phyloP scores from a whole-genome alignment of 225 moss, liverwort and hornwort genomes.

The Polytrichum formosum region DNA sequence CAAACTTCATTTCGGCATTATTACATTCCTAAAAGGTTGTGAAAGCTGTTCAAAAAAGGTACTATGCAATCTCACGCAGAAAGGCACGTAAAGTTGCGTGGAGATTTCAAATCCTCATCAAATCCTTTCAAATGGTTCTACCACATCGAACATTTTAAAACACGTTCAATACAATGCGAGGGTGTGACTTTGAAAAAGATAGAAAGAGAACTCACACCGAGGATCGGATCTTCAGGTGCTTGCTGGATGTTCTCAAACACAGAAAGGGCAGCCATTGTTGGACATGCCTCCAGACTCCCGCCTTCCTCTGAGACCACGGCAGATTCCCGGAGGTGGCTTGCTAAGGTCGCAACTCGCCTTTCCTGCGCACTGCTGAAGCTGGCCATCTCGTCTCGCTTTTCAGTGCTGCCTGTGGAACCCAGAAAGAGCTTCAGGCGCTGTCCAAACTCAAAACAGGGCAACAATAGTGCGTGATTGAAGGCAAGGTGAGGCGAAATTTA shows the following conservation, averaged over 20 bases:
- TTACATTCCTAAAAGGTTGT: neutral
- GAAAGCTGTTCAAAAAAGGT: neutral
- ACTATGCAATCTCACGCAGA: neutral
- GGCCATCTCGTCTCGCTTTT: conserved; percentile 9
- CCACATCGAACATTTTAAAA: too few species aligned
- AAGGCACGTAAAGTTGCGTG: neutral
- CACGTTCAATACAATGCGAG: neutral
- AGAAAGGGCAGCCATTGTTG: conserved; percentile 46
- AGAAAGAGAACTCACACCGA: conserved; percentile 40
- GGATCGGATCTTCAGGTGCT: conserved; percentile 86
- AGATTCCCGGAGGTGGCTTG: conserved; percentile 28
- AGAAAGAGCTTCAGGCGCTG: neutral
- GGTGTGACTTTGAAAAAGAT: neutral
- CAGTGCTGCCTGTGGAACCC: conserved; percentile 6
- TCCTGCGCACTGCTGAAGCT: conserved; percentile 11
- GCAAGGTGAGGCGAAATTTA: too few species aligned
- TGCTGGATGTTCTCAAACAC: conserved; percentile 68
- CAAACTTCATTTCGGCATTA: neutral
- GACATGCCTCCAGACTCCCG: conserved; percentile 13
- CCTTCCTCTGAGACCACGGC: conserved; percentile 2
- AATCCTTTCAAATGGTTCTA: neutral
- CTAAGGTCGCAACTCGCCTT: conserved; percentile 43
- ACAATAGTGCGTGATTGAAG: neutral
- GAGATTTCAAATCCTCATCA: neutral
- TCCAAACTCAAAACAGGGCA: neutral